Base-by-base conservation (phyloP, 129 eudicot species). In the Escallonia rubra region DNA sequence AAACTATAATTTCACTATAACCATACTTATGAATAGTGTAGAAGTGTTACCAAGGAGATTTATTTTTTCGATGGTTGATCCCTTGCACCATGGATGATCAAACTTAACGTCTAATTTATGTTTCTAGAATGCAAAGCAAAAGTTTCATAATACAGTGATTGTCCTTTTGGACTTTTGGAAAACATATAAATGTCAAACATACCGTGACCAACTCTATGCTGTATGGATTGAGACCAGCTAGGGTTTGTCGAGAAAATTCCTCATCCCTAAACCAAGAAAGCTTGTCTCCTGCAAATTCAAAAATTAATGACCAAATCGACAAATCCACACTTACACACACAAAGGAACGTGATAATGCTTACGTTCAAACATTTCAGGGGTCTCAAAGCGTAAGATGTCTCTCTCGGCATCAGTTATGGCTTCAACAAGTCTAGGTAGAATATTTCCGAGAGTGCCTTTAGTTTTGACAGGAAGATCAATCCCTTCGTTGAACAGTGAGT, bases 181-280 rank as follows among this genome's bases (percentile, higher is more conserved):
- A 50, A 50, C 11, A 52, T 5, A 54, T 54, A 3, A 14, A 14
- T 54, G 39, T 11, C 41, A 5, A 62, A 6, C 82, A 66, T 88
- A 92, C 98, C 78, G 59, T 83, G 4, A 92, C 95, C 70, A 81
- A 68, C 49, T 79, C 67, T 58, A 92, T 83, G 69, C 74, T 43
- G 42, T 67, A 72, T 3, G 98, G 95, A 55, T 92, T 86, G 2
- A 92, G 63, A 56, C 98, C 98, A 39, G 98, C 98, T 39, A 92
- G 82, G 23, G 89, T 80, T 72, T 88, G 95, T n/a, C 96, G 85
- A 44, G 83, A 67, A 69, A 92, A 80, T 76, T 92, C 98, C 63
- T 65, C 86, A 78, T 92, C 96, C 60, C 71, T 86, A 15, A 86
- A 6, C 96, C 98, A 92, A 47, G 79, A 64, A 76, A 92, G 86